Evolutionary conservation across 2,329 filamentous ascomycete species (phyloP).

Genomic region (Alternaria ventricosa): DNA sequence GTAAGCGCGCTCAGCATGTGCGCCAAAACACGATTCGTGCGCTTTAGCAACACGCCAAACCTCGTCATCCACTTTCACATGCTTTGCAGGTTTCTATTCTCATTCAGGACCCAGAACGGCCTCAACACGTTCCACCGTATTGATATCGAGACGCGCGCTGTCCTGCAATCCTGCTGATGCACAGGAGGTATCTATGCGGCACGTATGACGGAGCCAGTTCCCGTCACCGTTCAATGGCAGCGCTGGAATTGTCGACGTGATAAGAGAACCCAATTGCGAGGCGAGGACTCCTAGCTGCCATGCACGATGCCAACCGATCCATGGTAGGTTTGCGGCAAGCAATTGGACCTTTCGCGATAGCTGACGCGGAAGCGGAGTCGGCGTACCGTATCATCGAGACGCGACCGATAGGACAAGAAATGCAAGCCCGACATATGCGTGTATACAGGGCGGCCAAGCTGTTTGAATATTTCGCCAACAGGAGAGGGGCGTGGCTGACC

Average conservation of each 20-base stretch:
- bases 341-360: neutral
- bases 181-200: conserved; percentile 6
- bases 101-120: conserved; percentile 8
- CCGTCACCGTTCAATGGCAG: conserved; percentile 7
- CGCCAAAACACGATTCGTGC: conserved; percentile 15
- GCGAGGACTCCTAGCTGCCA: neutral
- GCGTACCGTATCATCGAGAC: neutral
- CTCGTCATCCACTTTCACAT: conserved; percentile 27
- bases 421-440: neutral
- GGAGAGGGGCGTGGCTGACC: conserved; percentile 11
- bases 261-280: conserved; percentile 11
- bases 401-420: neutral
- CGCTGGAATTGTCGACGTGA: neutral
- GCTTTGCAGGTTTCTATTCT: conserved; percentile 1
- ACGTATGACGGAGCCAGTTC: conserved; percentile 15
- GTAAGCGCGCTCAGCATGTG: conserved; percentile 12
- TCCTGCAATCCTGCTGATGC: conserved; percentile 6
- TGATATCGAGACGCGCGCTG: conserved; percentile 11
- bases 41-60: neutral
- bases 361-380: conserved; percentile 1
- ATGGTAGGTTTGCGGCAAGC: conserved; percentile 1
- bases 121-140: conserved; percentile 13
- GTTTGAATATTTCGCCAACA: conserved; percentile 8
- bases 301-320: conserved; percentile 1
- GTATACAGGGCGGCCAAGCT: neutral